phyloP scores from a whole-genome alignment of 352 stramenopile species.

The Phytophthora aleatoria region DNA sequence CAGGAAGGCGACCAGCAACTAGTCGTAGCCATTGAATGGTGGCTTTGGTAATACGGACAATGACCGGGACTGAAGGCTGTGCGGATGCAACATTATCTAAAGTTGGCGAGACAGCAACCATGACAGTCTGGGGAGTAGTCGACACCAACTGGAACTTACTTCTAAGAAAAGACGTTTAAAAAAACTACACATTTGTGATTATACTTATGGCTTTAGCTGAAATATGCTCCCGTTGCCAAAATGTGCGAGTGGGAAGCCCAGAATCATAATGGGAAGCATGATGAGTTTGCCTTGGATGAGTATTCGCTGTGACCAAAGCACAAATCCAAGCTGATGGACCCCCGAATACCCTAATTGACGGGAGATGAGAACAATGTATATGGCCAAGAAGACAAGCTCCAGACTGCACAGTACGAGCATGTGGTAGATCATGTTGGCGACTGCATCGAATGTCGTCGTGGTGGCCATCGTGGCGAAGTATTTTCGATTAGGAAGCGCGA shows the following conservation, averaged over 20 bases:
- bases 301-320: conserved; percentile 34
- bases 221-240: conserved; percentile 36
- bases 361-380: conserved; percentile 30
- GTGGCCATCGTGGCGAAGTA: neutral
- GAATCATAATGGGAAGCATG: conserved; percentile 24
- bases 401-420: conserved; percentile 19
- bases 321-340: conserved; percentile 29
- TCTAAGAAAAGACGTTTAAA: neutral
- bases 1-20: no score
- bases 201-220: neutral
- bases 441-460: neutral
- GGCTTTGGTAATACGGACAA: no score
- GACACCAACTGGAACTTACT: no score
- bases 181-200: neutral
- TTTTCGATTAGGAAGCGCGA: neutral
- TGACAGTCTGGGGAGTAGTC: no score
- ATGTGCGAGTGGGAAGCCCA: conserved; percentile 34
- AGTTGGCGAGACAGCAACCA: no score
- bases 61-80: no score
- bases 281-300: conserved; percentile 35
- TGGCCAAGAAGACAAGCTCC: conserved; percentile 19
- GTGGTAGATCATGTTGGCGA: neutral
- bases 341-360: conserved; percentile 9
- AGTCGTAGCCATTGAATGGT: no score
- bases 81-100: no score